phyloP scores from a whole-genome alignment of 352 stramenopile species.

The Elongisporangium anandrum region DNA sequence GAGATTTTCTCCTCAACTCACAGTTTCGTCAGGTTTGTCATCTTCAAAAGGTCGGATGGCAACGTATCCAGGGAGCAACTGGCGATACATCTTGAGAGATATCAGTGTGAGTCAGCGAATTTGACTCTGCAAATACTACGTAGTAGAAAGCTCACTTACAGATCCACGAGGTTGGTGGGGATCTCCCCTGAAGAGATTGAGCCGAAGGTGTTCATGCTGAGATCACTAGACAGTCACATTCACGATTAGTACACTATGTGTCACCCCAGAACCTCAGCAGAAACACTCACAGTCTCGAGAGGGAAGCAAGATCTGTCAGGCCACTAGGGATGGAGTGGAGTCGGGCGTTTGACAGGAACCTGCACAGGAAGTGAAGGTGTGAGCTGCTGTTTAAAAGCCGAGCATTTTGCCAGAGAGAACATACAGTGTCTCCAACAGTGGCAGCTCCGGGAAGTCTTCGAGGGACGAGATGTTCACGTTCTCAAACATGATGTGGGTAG shows the following conservation, averaged over 20 bases:
- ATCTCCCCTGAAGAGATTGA: constrained; percentile 8
- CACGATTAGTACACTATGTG: not conserved
- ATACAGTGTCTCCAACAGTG: constrained; percentile 24
- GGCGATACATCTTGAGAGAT: not conserved
- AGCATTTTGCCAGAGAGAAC: too few relatives aligned
- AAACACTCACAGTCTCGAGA: constrained; percentile 14
- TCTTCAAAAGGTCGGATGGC: constrained; percentile 21
- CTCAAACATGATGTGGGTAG: constrained; percentile 28
- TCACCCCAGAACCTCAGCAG: not conserved
- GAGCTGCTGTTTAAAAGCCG: too few relatives aligned
- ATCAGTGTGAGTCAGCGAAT: not conserved
- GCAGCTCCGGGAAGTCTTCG: constrained; percentile 16
- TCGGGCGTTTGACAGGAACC: constrained; percentile 18
- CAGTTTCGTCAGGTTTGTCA: constrained; percentile 29
- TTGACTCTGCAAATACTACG: not conserved
- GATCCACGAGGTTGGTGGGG: constrained; percentile 9
- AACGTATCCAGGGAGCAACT: constrained; percentile 25
- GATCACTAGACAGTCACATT: constrained; percentile 8
- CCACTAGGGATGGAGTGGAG: constrained; percentile 14
- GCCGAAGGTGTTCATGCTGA: constrained; percentile 19
- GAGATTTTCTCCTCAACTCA: not conserved
- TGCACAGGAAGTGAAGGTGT: too few relatives aligned
- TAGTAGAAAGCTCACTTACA: constrained; percentile 5
- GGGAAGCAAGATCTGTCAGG: constrained; percentile 8
- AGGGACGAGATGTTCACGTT: constrained; percentile 32